Evolutionary conservation across 352 stramenopile species (phyloP).

Genomic region (Thalassiosira exigua): DNA sequence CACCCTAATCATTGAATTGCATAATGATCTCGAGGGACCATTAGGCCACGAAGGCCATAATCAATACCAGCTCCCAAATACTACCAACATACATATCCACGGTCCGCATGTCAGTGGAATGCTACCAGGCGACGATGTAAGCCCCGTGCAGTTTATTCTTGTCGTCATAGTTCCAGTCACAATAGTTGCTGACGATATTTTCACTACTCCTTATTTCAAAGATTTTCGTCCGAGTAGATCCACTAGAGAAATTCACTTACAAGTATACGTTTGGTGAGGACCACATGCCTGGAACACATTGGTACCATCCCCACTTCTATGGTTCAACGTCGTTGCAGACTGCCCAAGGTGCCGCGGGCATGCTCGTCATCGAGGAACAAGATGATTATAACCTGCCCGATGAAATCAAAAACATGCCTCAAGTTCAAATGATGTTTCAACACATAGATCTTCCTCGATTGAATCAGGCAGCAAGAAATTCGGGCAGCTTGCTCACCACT

Average conservation of each 20-base stretch:
- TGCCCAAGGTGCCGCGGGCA: neutral
- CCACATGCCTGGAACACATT: slow-evolving; percentile 6
- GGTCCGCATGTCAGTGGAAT: too few relatives aligned
- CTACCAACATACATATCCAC: neutral
- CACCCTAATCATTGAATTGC: neutral
- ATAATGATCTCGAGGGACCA: neutral
- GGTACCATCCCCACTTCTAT: slow-evolving; percentile 9
- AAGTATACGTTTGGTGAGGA: neutral
- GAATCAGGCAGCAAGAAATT: neutral
- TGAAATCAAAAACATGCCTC: slow-evolving; percentile 1
- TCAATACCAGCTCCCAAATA: neutral
- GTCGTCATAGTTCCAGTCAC: neutral
- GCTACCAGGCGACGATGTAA: too few relatives aligned
- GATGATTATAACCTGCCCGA: slow-evolving; percentile 1
- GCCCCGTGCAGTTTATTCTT: neutral
- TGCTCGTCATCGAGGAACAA: neutral
- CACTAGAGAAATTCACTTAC: neutral
- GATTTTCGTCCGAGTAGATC: neutral
- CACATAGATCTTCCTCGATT: neutral
- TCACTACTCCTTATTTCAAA: neutral
- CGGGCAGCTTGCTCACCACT: neutral
- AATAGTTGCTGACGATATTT: neutral
- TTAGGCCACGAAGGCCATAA: neutral
- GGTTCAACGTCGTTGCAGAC: slow-evolving; percentile 1
- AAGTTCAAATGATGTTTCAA: slow-evolving; percentile 7